Conservation (phyloP, 768 basidiomycete genomes). For the Jaapia argillacea region DNA sequence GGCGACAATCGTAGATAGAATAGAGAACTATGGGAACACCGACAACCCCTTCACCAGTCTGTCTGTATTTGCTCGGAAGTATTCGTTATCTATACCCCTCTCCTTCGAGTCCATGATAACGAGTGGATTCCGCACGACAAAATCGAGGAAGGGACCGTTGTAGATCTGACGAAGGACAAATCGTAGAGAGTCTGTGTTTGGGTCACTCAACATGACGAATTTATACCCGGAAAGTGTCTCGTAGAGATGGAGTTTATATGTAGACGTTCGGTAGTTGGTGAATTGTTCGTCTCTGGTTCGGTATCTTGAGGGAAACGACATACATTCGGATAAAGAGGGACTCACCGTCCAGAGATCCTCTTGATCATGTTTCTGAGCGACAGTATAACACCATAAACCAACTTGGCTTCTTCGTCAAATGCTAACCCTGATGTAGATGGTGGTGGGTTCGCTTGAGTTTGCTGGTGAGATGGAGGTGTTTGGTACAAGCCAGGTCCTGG, state of each 20-base stretch:
- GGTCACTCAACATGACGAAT: constrained; percentile 90
- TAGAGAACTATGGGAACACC: constrained; percentile 24
- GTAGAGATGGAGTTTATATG: constrained; percentile 90
- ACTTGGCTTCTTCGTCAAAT: constrained; percentile 95
- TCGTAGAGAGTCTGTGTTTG: constrained; percentile 71
- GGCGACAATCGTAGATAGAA: neutral
- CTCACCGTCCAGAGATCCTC: constrained; percentile 81
- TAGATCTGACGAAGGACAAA: constrained; percentile 84
- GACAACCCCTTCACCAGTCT: constrained; percentile 56
- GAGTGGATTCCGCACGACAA: constrained; percentile 88
- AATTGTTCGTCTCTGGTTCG: constrained; percentile 77
- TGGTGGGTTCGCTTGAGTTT: constrained; percentile 13
- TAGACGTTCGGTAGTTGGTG: constrained; percentile 80
- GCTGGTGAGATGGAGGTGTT: constrained; percentile 20
- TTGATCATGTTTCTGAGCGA: constrained; percentile 91
- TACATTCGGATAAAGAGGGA: neutral
- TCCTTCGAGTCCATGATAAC: constrained; percentile 74
- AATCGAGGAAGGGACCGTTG: constrained; percentile 88
- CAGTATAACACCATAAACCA: constrained; percentile 93
- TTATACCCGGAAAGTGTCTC: constrained; percentile 91
- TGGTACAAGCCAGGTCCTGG: constrained; percentile 28
- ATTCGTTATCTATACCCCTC: constrained; percentile 88
- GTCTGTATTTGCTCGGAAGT: constrained; percentile 75
- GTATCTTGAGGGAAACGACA: neutral
- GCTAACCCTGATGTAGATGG: constrained; percentile 51